Evolutionary conservation across 331 rosid genomes (phyloP).

Genomic region (Quercus tomentella): DNA sequence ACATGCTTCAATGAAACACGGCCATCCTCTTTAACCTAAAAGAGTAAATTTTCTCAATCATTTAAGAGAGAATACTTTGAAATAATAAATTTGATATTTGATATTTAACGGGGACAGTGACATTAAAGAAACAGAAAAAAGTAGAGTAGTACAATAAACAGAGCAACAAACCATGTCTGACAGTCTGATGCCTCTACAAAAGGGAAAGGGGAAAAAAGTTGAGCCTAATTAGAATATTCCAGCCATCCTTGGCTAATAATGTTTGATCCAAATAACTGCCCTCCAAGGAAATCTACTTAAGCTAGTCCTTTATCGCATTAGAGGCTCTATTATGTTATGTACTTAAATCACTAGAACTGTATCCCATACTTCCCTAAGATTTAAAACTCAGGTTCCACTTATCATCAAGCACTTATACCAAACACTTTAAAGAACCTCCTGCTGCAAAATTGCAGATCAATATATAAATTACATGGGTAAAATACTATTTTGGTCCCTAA

Average conservation of each 20-base stretch:
- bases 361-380: background rate
- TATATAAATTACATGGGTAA: background rate
- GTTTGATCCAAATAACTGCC: too few species aligned
- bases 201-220: too few species aligned
- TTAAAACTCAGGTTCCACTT: background rate
- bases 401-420: background rate
- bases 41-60: background rate
- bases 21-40: slow-evolving; percentile 65
- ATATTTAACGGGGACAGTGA: background rate
- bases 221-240: background rate
- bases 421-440: background rate
- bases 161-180: background rate
- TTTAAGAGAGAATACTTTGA: background rate
- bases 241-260: background rate
- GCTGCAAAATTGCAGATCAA: background rate
- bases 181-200: background rate
- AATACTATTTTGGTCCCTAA: too few species aligned
- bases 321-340: too few species aligned
- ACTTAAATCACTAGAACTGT: too few species aligned
- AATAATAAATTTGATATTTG: background rate
- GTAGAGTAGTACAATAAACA: background rate
- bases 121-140: background rate
- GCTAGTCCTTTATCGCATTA: too few species aligned
- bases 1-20: slow-evolving; percentile 60
- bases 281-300: too few species aligned